Evolutionary conservation across 2,329 filamentous ascomycete species (phyloP), one percentile per base, ranked within the genome.

Genomic region (Leptographium radiaticola): DNA sequence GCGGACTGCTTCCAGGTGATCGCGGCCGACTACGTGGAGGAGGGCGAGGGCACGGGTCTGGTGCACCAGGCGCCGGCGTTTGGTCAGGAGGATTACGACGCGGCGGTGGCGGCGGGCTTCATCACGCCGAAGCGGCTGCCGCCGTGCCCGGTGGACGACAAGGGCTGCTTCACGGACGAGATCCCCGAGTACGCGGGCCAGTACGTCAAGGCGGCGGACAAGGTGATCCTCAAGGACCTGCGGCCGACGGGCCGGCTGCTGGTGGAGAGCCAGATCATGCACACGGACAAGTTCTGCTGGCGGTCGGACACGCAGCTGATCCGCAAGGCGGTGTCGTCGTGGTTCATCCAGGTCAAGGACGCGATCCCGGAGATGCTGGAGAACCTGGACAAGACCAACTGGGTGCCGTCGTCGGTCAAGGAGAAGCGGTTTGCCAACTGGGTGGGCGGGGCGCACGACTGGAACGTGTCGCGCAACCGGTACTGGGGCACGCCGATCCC

Each of bases 241-340:
- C 94, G 93, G 69, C 77, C 76, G 30, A 79, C 76, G 20, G 88
- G 86, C 15, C 81, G 89, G 53, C 66, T 96, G 51, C 76, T 95
- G 39, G 86, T 89, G 34, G 89, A 95, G 59, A 88, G 87, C 49
- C 88, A 94, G 68, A 79, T 95, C 58, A 88, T 79, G 65, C 91
- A 97, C 73, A 91, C 87, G 62, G 94, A 95, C 67, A 89, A 89
- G 20, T 91, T 91, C 79, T 96, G 91, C 68, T 89, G 87, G 71
- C 82, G 91, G 57, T 95, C 89, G n/a, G 91, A 96, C 65, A 96
- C 88, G 0, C 91, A 89, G 34, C 76, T 97, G 58, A 95, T 97
- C 62, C 93, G 95, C 70, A 82, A 87, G 59, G 89, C 91, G 31
- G 89, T 96, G 18, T 87, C 90, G 10, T 89, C 89, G 1, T 97